Base-by-base conservation (phyloP, 2,329 filamentous ascomycete genomes). In the Colletotrichum eleusines region DNA sequence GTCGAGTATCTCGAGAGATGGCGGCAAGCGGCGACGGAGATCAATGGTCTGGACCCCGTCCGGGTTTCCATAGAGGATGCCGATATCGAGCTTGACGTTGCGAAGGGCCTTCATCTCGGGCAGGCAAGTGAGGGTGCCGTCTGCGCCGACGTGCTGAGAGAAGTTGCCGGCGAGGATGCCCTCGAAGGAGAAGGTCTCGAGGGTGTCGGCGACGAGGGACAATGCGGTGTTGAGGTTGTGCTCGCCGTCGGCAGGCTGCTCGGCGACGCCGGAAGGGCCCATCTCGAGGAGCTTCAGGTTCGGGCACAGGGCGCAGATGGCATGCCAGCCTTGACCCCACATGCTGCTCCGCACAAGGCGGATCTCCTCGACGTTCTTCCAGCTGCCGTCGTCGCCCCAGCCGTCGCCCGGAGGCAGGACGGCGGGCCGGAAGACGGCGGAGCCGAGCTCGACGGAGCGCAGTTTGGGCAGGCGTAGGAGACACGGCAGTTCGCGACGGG, bases 281-380 rank as follows among this genome's bases (percentile, higher is more conserved):
- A 72, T 72, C 44, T 72, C 69, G 26, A 72, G 69, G 8, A 70
- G 60, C 60, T 66, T 69, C 31, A 72, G 48, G 20, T 72, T 72
- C 26, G 69, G 69, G 54, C 69, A 72, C 31, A 72, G 35, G 9
- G 69, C 65, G 66, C 69, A 72, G 44, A 72, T 64, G 55, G 69
- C 61, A 31, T 72, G 69, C 69, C 69, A 72, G 4, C 69, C 69
- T 16, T 60, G 55, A 6, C 69, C 69, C 69, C 69, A 72, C 69
- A 72, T 72, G 60, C 66, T 70, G 38, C 69, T 72, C 31, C 69
- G 59, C 7, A 66, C 54, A n/a, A 72, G 66, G 5, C 69, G 66
- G 20, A 72, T 61, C 55, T 72, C 69, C 50, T 72, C 69, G 18
- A 72, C 69, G 31, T 70, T 69, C 60, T 70, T 72, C 69, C 69